Base-by-base conservation (phyloP, 106 monocot species). In the Chionographis japonica region DNA sequence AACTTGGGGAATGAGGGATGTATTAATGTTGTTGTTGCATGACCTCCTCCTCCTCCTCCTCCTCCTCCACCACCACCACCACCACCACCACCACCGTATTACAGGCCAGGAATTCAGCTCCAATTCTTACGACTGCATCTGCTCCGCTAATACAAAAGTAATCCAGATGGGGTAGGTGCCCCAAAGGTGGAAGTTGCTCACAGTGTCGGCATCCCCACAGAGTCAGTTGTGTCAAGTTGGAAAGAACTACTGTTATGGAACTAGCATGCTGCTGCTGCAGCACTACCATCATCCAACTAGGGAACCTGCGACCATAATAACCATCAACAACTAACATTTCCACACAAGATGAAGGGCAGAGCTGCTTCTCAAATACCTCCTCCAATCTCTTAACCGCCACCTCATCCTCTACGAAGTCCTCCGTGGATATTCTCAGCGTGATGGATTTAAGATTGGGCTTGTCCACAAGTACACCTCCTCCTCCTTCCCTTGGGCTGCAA, bases 151-250 rank as follows among this genome's bases (percentile, higher is more conserved):
- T 71, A 3, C 56, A 54, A 9, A 83, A 56, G 16, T 40, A 70
- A 41, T 66, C 61, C 18, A 79, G 54, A 10, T 79, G 53, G 14
- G 60, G 68, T 49, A 85, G 40, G n/a, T 54, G 58, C 38, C 85
- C 80, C 3, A 85, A 54, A 2, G 80, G 69, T 3, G 85, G 80
- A 38, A 85, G 60, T n/a, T 27, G 54, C 7, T 42, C 50, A 49
- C 72, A 71, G 8, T 58, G 56, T 11, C 36, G 39, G 36, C 81
- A 78, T 15, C 63, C 40, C 3, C 41, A 59, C 10, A 85, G 59
- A 4, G 36, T 62, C 74, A 85, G 27, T 43, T 40, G 72, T 0
- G 20, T 46, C 51, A 85, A 71, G 35, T 78, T 52, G 13, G 27
- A 27, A 27, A 27, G 27, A 27, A 1, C 27, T 27, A 27, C 27